These are phyloP conservation scores for Boletus huronensis DNA, from an alignment of 768 basidiomycete genomes.

Conservation along the genomic window DNA sequence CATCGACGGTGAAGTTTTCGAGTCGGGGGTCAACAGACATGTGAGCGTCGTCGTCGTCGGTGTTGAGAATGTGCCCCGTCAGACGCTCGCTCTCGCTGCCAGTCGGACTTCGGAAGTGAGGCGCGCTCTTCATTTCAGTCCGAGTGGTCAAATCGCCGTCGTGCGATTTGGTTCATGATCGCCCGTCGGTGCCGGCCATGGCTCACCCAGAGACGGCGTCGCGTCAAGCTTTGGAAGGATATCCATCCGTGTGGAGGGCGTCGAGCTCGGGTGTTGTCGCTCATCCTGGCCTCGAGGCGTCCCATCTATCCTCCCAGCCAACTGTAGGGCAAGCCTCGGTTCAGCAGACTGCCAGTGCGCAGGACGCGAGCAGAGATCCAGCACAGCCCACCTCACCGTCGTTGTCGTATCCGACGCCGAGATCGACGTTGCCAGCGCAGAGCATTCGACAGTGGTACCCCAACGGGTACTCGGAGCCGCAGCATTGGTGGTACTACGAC, in stretches of 20 bases:
- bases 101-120: constrained; percentile 25
- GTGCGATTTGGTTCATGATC: background rate
- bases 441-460: background rate
- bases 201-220: background rate
- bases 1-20: constrained; percentile 47
- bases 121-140: background rate
- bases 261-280: background rate
- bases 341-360: background rate
- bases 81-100: background rate
- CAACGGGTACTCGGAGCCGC: background rate
- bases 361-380: background rate
- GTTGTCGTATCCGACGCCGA: background rate
- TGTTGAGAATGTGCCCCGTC: background rate
- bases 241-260: no score
- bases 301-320: background rate
- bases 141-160: background rate
- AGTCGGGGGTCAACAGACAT: constrained; percentile 33
- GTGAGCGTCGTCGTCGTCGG: constrained; percentile 3
- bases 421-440: background rate
- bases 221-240: background rate
- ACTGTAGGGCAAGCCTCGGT: background rate
- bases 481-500: background rate
- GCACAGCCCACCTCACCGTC: background rate
- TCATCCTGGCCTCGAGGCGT: background rate
- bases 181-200: background rate